Evolutionary conservation across 805 yeast genomes (phyloP).

Genomic region (Wickerhamiella hasegawae): DNA sequence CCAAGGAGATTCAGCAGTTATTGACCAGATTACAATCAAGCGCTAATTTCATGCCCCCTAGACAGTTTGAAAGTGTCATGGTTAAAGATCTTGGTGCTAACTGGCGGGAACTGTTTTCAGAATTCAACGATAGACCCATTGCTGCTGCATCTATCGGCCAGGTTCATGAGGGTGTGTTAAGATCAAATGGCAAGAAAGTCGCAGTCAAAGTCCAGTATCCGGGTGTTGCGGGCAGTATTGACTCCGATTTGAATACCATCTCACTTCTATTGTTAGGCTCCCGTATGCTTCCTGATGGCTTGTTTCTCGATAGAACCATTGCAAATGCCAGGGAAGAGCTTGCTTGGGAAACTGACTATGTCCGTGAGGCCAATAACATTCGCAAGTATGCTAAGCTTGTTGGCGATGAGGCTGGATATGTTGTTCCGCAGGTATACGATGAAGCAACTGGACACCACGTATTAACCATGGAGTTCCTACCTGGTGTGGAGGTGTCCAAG

Average conservation of each 20-base stretch:
- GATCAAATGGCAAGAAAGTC: conserved; percentile 44
- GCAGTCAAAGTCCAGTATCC: conserved; percentile 97
- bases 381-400: conserved; percentile 50
- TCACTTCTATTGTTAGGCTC: conserved; percentile 74
- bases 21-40: conserved; percentile 76
- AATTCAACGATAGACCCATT: conserved; percentile 75
- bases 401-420: conserved; percentile 45
- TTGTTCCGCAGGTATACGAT: conserved; percentile 67
- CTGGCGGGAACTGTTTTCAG: conserved; percentile 57
- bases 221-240: conserved; percentile 86
- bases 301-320: conserved; percentile 79
- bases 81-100: conserved; percentile 52
- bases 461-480: conserved; percentile 77
- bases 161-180: conserved; percentile 65
- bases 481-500: conserved; percentile 68
- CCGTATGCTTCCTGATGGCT: conserved; percentile 72
- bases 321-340: conserved; percentile 86
- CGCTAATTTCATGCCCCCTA: conserved; percentile 93
- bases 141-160: conserved; percentile 98
- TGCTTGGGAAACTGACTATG: conserved; percentile 95
- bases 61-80: conserved; percentile 70
- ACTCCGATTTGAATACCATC: conserved; percentile 80
- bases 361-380: conserved; percentile 70
- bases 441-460: conserved; percentile 68
- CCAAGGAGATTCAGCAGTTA: conserved; percentile 69